Evolutionary conservation across 78 protist species (phyloP).

Genomic region (Chrysochromulina tobinii): DNA sequence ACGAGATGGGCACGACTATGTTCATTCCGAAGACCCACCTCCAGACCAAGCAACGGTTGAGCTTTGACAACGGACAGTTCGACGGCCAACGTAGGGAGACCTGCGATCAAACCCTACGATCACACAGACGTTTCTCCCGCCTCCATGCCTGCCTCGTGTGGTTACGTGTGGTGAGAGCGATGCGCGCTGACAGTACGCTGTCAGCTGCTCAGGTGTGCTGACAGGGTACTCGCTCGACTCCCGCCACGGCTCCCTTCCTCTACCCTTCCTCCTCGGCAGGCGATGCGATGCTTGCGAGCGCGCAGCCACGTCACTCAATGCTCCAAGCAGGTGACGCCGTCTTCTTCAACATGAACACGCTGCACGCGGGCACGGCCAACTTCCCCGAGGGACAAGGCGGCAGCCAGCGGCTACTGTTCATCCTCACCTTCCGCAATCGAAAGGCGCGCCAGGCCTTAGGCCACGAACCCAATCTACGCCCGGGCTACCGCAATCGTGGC

Average conservation of each 20-base stretch:
- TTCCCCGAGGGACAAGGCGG: background rate
- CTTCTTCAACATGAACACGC: background rate
- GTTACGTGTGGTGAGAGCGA: too few species aligned
- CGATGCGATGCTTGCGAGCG: background rate
- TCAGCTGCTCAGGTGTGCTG: too few species aligned
- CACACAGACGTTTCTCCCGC: too few species aligned
- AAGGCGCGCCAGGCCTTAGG: background rate
- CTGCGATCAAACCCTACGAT: too few species aligned
- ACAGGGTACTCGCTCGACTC: too few species aligned
- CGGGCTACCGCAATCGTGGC: background rate
- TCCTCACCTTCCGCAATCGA: background rate
- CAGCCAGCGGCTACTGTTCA: background rate
- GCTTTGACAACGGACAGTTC: background rate
- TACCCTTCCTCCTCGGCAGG: too few species aligned
- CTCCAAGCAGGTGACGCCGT: background rate
- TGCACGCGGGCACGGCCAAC: slow-evolving; percentile 6
- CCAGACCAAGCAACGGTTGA: background rate
- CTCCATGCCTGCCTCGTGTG: too few species aligned
- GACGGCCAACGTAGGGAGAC: background rate
- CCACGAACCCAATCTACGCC: background rate
- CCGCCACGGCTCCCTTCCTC: too few species aligned
- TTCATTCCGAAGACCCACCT: background rate
- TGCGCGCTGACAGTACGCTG: too few species aligned
- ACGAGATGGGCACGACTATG: background rate
- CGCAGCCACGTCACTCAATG: background rate